Percentiles rank a stretch among this genome's conserved stretches.
Conservation (phyloP, 2,329 filamentous ascomycete species). For the Orbilia blumenaviensis region DNA sequence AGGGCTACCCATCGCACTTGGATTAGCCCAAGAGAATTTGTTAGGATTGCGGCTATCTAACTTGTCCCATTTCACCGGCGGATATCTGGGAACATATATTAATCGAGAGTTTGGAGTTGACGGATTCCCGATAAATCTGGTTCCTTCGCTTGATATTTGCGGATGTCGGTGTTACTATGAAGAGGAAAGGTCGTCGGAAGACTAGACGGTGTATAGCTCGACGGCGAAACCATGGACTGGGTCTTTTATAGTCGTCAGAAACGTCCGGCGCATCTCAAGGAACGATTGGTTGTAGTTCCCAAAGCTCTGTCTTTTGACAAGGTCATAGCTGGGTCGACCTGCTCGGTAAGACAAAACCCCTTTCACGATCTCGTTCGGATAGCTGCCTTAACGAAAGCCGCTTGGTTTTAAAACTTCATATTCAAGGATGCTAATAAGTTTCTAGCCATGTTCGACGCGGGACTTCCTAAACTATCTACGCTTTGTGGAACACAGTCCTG, state of each 20-base stretch:
- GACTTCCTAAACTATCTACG: slow-evolving; percentile 53
- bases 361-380: neutral
- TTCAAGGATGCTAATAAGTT: slow-evolving; percentile 5
- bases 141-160: slow-evolving; percentile 28
- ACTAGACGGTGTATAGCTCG: slow-evolving; percentile 54
- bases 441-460: slow-evolving; percentile 48
- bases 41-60: slow-evolving; percentile 18
- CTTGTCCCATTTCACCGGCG: neutral
- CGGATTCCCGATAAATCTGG: slow-evolving; percentile 23
- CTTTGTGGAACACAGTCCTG: slow-evolving; percentile 52
- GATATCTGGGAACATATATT: slow-evolving; percentile 38
- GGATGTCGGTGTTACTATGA: slow-evolving; percentile 53
- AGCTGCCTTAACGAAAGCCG: neutral
- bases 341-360: slow-evolving; percentile 41
- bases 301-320: slow-evolving; percentile 52
- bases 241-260: slow-evolving; percentile 54
- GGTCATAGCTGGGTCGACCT: slow-evolving; percentile 51
- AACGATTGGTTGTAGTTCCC: slow-evolving; percentile 50
- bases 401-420: neutral
- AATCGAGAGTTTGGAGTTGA: slow-evolving; percentile 33
- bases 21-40: slow-evolving; percentile 31
- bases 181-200: slow-evolving; percentile 53
- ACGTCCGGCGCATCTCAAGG: slow-evolving; percentile 52
- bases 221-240: slow-evolving; percentile 54
- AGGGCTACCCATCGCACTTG: slow-evolving; percentile 25